Evolutionary conservation across 306 rosid genomes (phyloP).

Genomic region (Adenanthera pavonina): DNA sequence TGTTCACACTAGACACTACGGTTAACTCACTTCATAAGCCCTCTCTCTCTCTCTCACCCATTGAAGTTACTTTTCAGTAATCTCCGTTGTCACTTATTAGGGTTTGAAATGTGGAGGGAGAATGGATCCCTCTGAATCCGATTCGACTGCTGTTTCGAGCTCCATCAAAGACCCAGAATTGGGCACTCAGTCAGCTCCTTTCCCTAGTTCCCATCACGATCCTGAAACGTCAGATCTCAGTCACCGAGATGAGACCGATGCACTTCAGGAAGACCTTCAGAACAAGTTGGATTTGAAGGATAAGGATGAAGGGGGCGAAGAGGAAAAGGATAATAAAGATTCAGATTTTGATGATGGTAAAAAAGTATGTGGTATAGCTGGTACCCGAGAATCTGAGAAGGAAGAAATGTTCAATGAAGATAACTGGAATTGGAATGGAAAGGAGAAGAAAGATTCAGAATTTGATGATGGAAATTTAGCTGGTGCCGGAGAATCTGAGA

Average conservation of each 20-base stretch:
- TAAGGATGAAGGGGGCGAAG: constrained; percentile 32
- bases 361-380: constrained; percentile 24
- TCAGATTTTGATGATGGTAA: constrained; percentile 31
- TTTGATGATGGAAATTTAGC: constrained; percentile 25
- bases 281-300: constrained; percentile 52
- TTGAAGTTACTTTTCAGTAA: neutral
- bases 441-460: constrained; percentile 36
- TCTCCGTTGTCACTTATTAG: constrained; percentile 49
- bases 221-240: constrained; percentile 52
- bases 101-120: constrained; percentile 96
- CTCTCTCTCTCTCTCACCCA: constrained; percentile 5
- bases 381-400: too few relatives aligned
- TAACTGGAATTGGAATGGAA: neutral
- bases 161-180: constrained; percentile 26
- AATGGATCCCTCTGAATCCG: constrained; percentile 76
- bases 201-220: constrained; percentile 44
- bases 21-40: constrained; percentile 28
- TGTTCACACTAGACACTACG: constrained; percentile 41
- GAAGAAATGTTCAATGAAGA: too few relatives aligned
- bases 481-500: constrained; percentile 40
- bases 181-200: constrained; percentile 35
- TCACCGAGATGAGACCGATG: constrained; percentile 33
- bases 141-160: constrained; percentile 34
- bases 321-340: constrained; percentile 41
- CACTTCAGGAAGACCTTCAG: constrained; percentile 43